Evolutionary conservation across 176 grass and related monocot genomes (phyloP), one percentile per base, ranked within the genome.

Genomic region (Oryza meyeriana): DNA sequence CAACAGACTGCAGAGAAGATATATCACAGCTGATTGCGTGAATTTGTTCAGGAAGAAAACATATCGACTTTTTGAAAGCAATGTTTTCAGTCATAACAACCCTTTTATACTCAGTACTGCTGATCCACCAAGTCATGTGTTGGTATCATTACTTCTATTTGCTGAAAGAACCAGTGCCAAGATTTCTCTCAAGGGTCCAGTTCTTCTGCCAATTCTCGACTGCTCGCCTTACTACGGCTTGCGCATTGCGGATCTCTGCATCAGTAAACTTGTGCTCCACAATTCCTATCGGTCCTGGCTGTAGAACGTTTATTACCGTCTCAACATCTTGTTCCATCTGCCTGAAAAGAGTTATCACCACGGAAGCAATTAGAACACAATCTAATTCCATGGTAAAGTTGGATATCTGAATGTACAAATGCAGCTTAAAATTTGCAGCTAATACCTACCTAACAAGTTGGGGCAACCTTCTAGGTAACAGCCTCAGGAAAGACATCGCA

Each of bases 251-350:
- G 69, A 98, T 87, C 74, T 94, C 92, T 3, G 79, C 66, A 18
- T 83, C 81, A 18, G 88, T 89, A 79, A 98, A 98, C 47, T 88
- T 94, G 75, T 94, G 92, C 65, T 98, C 95, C 61, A 98, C 45
- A 50, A 94, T 93, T 32, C 95, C 95, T 48, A 98, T 52, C 6
- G 95, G 95, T 50, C 95, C 95, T 61, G 90, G 95, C 59, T 87
- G 85, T 48, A 98, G 84, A 58, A 98, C 86, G 34, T 91, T 79
- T 74, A 98, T 93, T 44, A 98, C 92, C 30, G 92, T 98, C 66
- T 98, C 95, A 22, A 98, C 79, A 79, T 98, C 95, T 79, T 83
- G 88, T 61, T 98, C 95, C 39, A 98, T 82, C 77, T 94, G 86
- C 86, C 95, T 98, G 83, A 32, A 85, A 61, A 71, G 17, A 26